phyloP scores from a whole-genome alignment of 768 basidiomycete species.

The Baorangia bicolor region DNA sequence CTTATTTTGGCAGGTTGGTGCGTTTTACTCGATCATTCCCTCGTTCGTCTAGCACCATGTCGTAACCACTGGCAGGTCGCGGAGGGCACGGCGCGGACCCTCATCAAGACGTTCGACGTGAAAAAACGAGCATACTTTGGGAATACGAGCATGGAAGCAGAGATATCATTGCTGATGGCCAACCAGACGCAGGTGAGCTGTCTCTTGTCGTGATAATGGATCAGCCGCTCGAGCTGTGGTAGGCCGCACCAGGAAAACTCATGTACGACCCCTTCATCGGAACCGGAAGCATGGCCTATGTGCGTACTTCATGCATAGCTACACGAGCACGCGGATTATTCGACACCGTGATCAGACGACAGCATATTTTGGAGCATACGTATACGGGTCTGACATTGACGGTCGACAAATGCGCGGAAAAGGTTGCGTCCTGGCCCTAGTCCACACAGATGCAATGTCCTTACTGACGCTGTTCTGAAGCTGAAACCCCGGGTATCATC shows the following conservation, averaged over 20 bases:
- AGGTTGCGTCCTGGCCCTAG: conserved; percentile 41
- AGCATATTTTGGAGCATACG: conserved; percentile 83
- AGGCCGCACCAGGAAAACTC: conserved; percentile 87
- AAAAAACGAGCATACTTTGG: conserved; percentile 91
- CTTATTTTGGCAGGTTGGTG: conserved; percentile 89
- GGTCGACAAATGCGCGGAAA: conserved; percentile 97
- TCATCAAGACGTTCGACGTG: conserved; percentile 75
- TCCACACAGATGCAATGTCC: not conserved
- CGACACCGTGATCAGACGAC: conserved; percentile 52
- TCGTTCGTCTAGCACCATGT: not conserved
- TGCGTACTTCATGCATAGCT: conserved; percentile 27
- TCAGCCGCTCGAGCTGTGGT: not conserved
- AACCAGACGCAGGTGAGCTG: conserved; percentile 85
- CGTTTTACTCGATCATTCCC: conserved; percentile 28
- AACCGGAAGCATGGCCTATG: conserved; percentile 90
- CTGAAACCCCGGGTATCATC: conserved; percentile 62
- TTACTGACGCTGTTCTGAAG: conserved; percentile 22
- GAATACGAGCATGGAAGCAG: conserved; percentile 97
- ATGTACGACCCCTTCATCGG: conserved; percentile 97
- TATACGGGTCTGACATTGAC: conserved; percentile 95
- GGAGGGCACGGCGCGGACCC: conserved; percentile 64
- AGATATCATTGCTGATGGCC: conserved; percentile 94
- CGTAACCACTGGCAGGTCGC: conserved; percentile 39
- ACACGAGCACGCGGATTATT: conserved; percentile 1
- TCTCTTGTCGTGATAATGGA: not conserved